Evolutionary conservation across 441 rosid genomes (phyloP), one percentile per base, ranked within the genome.

Genomic region (Isatis lusitanica): DNA sequence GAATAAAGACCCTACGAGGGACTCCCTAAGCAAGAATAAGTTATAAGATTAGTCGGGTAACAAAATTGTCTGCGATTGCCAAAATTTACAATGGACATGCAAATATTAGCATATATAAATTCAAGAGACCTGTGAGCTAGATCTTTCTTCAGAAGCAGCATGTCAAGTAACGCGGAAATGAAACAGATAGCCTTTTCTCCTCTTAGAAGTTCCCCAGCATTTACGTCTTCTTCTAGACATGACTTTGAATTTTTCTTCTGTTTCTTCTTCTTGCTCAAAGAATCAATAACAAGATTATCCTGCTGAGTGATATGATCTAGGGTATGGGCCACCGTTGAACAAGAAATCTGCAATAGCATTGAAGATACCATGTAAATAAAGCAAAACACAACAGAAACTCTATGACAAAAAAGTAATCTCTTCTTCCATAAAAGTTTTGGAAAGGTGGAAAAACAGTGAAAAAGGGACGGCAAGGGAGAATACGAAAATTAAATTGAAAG

Each of bases 121-220:
- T 66, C 36, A 59, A 44, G 66, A 73, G 28, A 96, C 98, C 99
- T 94, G 92, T 84, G 82, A 72, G 81, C 70, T 48, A 89, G 81
- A 74, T 90, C 91, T 77, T 94, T 94, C 86, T 94, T 94, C 73
- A 90, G 74, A 11, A 90, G 81, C 79, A 94, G 81, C 78, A 92
- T 75, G 74, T 96, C 97, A 68, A 96, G 94, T 72, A 96, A 83
- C 52, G 97, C 89, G 74, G 89, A 78, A 68, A 96, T 81, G 46
- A 85, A 90, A 68, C 61, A 53, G 16, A 88, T 73, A 36, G 83
- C 71, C 63, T 78, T 80, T 74, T 82, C 89, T 70, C 93, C 86
- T 52, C 73, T 80, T 67, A 63, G 63, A 80, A 79, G 64, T 61
- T 73, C 60, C 53, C 72, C 78, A 44, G 52, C 68, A 63, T 71